phyloP scores from a whole-genome alignment of 2,329 filamentous ascomycete species.

The Calonectria pseudoturangicola region DNA sequence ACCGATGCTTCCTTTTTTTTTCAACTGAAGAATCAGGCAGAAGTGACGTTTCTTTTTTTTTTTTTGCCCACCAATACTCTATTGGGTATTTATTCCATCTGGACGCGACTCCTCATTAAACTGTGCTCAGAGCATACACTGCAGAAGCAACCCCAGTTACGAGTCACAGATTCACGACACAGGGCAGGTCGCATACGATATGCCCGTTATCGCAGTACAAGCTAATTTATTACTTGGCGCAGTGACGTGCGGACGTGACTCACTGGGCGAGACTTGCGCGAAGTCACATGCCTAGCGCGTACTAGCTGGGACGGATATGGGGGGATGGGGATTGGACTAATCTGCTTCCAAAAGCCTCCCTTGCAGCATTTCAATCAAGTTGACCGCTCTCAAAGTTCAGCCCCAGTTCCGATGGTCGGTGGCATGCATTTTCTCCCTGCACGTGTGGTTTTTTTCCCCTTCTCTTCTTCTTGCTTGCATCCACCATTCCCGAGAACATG shows the following conservation, averaged over 20 bases:
- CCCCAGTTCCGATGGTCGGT: constrained; percentile 19
- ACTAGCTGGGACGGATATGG: neutral
- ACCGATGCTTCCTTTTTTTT: constrained; percentile 1
- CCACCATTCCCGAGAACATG: neutral
- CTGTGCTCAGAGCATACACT: constrained; percentile 2
- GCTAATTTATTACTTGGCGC: constrained; percentile 9
- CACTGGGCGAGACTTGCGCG: constrained; percentile 40
- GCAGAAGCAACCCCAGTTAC: neutral
- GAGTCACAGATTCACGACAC: constrained; percentile 26
- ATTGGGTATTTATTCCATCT: neutral
- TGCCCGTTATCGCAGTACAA: constrained; percentile 29
- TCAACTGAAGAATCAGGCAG: constrained; percentile 22
- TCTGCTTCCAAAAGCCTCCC: neutral
- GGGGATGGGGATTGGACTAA: neutral
- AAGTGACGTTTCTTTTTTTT: neutral
- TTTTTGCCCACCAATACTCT: neutral
- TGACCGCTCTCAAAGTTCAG: neutral
- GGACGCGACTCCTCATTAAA: constrained; percentile 1
- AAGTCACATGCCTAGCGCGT: constrained; percentile 39
- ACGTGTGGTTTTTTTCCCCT: neutral
- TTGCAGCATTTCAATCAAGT: neutral
- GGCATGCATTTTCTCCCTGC: neutral
- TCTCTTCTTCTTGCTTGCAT: neutral
- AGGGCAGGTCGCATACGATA: neutral
- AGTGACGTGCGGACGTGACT: constrained; percentile 38